Conservation (phyloP, 257 asterid species). For the Solanum sitiens region DNA sequence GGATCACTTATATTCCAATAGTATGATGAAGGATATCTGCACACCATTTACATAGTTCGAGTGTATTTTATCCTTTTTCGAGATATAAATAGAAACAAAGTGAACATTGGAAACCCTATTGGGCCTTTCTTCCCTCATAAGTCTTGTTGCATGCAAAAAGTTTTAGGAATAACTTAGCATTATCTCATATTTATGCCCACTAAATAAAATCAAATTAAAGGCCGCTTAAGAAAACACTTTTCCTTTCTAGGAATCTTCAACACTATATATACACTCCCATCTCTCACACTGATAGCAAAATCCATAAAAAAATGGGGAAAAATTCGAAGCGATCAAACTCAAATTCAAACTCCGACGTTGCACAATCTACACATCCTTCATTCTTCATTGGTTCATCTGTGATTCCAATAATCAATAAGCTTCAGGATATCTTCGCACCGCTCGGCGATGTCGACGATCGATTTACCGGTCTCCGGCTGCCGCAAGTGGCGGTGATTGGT, state of each 20-base stretch:
- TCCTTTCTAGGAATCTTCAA: not conserved
- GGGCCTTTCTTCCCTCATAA: no score
- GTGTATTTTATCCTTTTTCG: no score
- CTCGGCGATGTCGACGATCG: constrained; percentile 60
- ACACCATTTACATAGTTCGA: no score
- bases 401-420: constrained; percentile 71
- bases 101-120: no score
- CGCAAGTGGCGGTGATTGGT: constrained; percentile 95
- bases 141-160: no score
- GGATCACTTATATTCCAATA: fast-evolving
- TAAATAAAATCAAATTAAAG: no score
- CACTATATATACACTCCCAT: not conserved
- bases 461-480: constrained; percentile 27
- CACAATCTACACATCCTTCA: constrained; percentile 10
- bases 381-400: constrained; percentile 54
- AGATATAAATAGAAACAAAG: no score
- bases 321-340: not conserved
- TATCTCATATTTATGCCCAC: no score
- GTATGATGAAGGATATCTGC: fast-evolving
- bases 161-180: no score
- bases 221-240: no score
- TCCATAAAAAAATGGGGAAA: not conserved
- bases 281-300: not conserved
- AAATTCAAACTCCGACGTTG: not conserved
- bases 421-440: constrained; percentile 83